Base-by-base conservation (phyloP, 2,329 filamentous ascomycete genomes). In the Phoma herbarum region DNA sequence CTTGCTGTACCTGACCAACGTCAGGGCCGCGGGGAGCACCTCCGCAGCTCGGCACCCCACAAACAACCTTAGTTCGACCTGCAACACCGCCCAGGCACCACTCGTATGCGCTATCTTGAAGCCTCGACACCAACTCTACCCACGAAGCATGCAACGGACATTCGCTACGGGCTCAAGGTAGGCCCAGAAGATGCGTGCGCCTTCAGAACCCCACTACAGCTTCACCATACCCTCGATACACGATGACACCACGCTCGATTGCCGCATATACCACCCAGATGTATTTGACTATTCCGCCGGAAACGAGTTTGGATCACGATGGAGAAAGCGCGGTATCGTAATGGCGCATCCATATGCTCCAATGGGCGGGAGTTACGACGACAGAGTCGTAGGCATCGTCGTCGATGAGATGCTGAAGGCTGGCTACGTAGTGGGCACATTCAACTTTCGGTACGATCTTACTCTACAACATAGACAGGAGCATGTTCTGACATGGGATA, bases 331-430 rank as follows among this genome's bases (percentile, higher is more conserved):
- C 60, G 86, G 83, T 3, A 87, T 88, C 0, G 82, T 97, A 3
- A 80, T 98, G 37, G 93, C 93, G 12, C 95, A 98, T 76, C 94
- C 95, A 0, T 98, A 98, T 73, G 92, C 92, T 31, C 89, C 92
- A 0, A 81, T 98, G 50, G 95, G 95, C 4, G 95, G 94, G 5
- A 88, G 82, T 75, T 95, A 88, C 72, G 91, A 98, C 73, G 93
- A 98, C 73, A 85, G 86, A 0, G 83, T 97, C 0, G 89, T 98
- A 1, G 82, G 86, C n/a, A 81, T 86, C 9, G 78, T 90, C 2
- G 86, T 85, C 0, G 80, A 81, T 2, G 78, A 89, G 57, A 81
- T 96, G 44, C 75, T 96, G n/a, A 80, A 83, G 4, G 79, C 83
- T 51, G 91, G 91, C 1, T 96, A 87, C 69, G 75, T 96, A 1